Evolutionary conservation across 1,284 basidiomycete species (phyloP), one percentile per base, ranked within the genome.

Genomic region (Pyrrhoderma noxium): DNA sequence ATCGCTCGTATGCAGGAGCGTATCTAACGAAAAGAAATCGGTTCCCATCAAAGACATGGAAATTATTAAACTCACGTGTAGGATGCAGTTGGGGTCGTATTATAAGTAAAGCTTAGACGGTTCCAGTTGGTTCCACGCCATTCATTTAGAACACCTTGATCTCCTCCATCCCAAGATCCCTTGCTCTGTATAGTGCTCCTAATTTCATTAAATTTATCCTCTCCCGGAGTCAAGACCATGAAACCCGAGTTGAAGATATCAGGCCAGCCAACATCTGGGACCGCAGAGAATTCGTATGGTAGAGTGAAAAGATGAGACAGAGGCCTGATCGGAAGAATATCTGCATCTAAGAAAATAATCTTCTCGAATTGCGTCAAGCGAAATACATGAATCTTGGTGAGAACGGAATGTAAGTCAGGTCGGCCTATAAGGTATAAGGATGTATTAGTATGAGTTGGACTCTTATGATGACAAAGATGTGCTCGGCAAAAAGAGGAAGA

Each of bases 171-270:
- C 88, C 95, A 98, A 47, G 84, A 88, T 9, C 93, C 93, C 58
- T 85, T 85, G 5, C 76, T 70, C 55, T 80, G 79, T 49, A 89
- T 76, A 49, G 94, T 74, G 11, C 74, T 67, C 54, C 74, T 77
- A 47, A 98, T 74, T 45, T 84, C 77, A 1, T 78, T 72, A 65
- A 96, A 98, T 60, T 93, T 93, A 49, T 82, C 78, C 58, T 86
- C 74, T 1, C 84, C 82, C 0, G 95, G 95, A 38, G 77, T 77
- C 43, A 94, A 69, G 51, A 97, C 90, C 70, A 99, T 80, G 43
- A 98, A 83, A 38, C 95, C 95, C 21, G 93, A 95, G 67, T 98
- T 99, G 74, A 99, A 98, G 55, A 95, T 93, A 67, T 99, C 95
- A 37, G 95, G 95, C 95, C 95, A 99, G 58, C 95, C 95, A 25